Evolutionary conservation across 768 basidiomycete genomes (phyloP), one percentile per base, ranked within the genome.

Genomic region (Pisolithus marmoratus): DNA sequence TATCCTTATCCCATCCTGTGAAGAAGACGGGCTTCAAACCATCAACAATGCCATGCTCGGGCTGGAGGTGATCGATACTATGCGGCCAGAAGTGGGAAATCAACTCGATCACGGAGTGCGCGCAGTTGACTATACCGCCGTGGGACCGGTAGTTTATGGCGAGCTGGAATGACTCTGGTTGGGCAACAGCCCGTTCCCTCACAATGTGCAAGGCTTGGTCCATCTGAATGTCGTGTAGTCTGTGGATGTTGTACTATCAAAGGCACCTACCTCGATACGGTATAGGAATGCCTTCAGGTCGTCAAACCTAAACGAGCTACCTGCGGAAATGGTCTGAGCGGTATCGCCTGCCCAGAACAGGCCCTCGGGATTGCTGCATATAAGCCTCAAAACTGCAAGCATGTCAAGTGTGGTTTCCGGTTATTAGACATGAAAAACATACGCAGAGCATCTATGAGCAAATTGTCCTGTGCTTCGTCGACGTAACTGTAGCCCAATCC

Each of bases 321-420:
- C 87, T 0, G 79, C 76, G 0, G 84, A 81, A 37, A 90, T 89
- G 0, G 87, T 85, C 56, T 90, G 87, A 0, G 87, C 85, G 0
- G 87, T 88, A 60, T 90, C 87, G 0, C 88, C 87, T 1, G 85
- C 87, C 84, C 85, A 88, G 55, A 89, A 84, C 22, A 87, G 65
- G 0, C 87, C 86, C 46, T 85, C 70, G 0, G 79, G 75, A 58
- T 87, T 87, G 11, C 65, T 64, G 54, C 84, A 87, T n/a, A 89
- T 60, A 0, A 72, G 70, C 26, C 85, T 70, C 38, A 89, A 63
- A 4, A 89, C 87, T 88, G 22, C 27, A 7, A 2, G 26, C 8
- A 48, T 1, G 12, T 15, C 65, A 31, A 38, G n/a, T 1, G 22
- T 48, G 31, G 46, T 29, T 4, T 17, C 22, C 11, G 11, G 1